Evolutionary conservation across 2,329 filamentous ascomycete genomes (phyloP).

Genomic region (Endoconidiophora laricicola): DNA sequence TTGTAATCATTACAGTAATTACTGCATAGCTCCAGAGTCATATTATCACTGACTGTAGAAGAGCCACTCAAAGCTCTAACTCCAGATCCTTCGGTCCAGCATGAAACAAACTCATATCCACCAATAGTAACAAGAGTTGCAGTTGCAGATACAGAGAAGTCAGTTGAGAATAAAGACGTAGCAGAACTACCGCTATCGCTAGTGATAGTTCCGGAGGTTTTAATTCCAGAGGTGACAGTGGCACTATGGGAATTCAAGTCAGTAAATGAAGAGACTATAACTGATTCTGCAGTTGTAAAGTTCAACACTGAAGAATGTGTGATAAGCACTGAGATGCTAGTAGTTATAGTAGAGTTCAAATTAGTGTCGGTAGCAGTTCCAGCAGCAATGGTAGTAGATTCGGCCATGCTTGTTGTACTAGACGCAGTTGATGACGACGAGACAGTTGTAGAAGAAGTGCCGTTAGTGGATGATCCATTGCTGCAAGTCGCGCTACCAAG

Average conservation of each 20-base stretch:
- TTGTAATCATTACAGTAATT: constrained; percentile 28
- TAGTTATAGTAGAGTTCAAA: too few species aligned
- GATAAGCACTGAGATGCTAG: too few species aligned
- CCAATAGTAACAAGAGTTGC: constrained; percentile 19
- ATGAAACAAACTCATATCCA: constrained; percentile 29
- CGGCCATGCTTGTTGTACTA: constrained; percentile 8
- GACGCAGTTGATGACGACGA: constrained; percentile 12
- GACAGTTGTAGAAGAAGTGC: not conserved
- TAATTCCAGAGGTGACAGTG: too few species aligned
- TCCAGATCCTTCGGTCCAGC: constrained; percentile 30
- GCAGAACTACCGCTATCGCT: constrained; percentile 4
- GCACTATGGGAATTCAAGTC: too few species aligned
- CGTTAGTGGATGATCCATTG: not conserved
- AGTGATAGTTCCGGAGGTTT: not conserved
- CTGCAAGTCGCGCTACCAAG: constrained; percentile 20
- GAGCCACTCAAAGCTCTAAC: constrained; percentile 27
- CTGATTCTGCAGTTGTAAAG: too few species aligned
- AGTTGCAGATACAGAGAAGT: not conserved
- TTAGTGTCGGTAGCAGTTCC: too few species aligned
- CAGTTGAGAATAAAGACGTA: constrained; percentile 1
- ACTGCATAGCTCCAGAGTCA: constrained; percentile 33
- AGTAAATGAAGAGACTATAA: too few species aligned
- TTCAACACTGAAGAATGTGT: too few species aligned
- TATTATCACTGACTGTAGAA: constrained; percentile 27
- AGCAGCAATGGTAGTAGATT: not conserved